phyloP scores from a whole-genome alignment of 2,329 filamentous ascomycete species.

The Karstenula rhodostoma region DNA sequence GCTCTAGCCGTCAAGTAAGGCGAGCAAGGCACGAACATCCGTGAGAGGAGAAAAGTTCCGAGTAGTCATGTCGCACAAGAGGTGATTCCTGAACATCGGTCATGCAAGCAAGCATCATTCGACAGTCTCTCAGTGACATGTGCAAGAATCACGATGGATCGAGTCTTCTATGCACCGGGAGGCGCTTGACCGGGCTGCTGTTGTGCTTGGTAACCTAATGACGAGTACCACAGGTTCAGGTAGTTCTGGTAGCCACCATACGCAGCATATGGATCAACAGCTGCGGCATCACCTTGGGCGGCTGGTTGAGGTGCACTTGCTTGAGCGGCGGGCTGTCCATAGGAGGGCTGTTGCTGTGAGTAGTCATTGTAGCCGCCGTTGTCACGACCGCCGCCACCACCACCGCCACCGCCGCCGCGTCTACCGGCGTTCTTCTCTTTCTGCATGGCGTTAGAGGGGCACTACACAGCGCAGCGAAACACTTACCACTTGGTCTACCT shows the following conservation, averaged over 20 bases:
- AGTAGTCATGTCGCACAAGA: conserved; percentile 37
- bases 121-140: conserved; percentile 45
- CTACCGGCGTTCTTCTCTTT: conserved; percentile 56
- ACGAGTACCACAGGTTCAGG: conserved; percentile 81
- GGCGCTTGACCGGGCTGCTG: conserved; percentile 38
- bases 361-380: conserved; percentile 52
- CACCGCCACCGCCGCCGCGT: conserved; percentile 34
- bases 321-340: conserved; percentile 46
- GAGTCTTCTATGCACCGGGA: conserved; percentile 46
- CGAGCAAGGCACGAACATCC: conserved; percentile 15
- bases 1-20: background rate
- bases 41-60: conserved; percentile 5
- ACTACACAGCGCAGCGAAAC: background rate
- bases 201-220: conserved; percentile 62
- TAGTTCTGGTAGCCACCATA: conserved; percentile 88
- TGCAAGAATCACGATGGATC: conserved; percentile 43
- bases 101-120: conserved; percentile 51
- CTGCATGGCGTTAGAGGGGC: conserved; percentile 43
- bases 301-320: conserved; percentile 36
- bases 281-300: conserved; percentile 59
- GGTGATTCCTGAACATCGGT: conserved; percentile 37
- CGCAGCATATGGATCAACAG: conserved; percentile 69
- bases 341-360: conserved; percentile 56
- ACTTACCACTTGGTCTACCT: conserved; percentile 87
- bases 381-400: conserved; percentile 48